Conservation (phyloP, 2,329 filamentous ascomycete species). For the Cryphonectria japonica region DNA sequence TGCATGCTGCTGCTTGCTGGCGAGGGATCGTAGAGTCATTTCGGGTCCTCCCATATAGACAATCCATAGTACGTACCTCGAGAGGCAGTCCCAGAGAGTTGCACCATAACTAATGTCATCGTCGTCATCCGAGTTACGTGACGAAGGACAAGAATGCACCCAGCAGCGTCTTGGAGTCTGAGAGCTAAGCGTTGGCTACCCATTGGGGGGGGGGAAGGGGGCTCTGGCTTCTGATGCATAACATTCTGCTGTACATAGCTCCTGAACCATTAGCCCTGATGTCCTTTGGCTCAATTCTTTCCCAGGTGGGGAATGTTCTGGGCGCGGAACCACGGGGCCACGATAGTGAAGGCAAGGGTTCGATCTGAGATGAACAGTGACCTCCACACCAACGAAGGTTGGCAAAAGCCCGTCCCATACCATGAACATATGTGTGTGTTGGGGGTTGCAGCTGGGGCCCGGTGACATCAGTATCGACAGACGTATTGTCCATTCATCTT, state of each 20-base stretch:
- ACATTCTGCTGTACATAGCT: neutral
- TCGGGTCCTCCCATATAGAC: neutral
- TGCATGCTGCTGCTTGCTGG: neutral
- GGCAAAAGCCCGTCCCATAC: neutral
- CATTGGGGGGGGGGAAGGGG: neutral
- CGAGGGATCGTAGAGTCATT: neutral
- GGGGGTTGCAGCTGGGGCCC: neutral
- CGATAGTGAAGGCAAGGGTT: neutral
- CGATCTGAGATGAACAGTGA: neutral
- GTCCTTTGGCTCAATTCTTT: neutral
- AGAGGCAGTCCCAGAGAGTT: neutral
- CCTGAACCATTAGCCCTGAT: neutral
- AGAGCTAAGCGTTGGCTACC: neutral
- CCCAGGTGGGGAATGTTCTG: neutral
- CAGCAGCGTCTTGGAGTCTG: neutral
- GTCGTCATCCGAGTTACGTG: neutral
- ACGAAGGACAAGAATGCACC: neutral
- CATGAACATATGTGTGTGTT: neutral
- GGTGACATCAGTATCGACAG: conserved; percentile 6
- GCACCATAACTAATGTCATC: neutral
- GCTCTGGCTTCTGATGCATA: neutral
- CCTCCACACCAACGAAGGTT: neutral
- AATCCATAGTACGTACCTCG: neutral
- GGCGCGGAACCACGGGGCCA: neutral
- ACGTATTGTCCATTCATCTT: neutral